Evolutionary conservation across 2,329 filamentous ascomycete species (phyloP).

Genomic region (Penicillium corylophilum): DNA sequence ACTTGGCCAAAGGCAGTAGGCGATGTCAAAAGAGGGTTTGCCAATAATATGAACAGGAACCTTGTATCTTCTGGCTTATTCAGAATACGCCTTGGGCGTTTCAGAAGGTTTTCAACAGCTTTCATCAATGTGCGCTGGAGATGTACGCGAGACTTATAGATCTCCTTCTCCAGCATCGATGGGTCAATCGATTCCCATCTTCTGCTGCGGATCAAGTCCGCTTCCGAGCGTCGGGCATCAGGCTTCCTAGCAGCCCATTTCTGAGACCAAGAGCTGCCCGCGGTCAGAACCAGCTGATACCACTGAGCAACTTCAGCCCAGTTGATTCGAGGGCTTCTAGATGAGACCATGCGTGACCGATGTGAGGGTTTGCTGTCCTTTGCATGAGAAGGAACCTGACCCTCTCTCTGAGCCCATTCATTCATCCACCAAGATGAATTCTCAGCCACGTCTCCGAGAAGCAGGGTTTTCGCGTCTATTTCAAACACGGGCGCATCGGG

Average conservation of each 20-base stretch:
- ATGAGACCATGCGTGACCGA: slow-evolving; percentile 47
- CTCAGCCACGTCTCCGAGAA: slow-evolving; percentile 73
- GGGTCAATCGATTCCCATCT: slow-evolving; percentile 45
- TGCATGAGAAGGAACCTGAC: slow-evolving; percentile 28
- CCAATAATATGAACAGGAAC: slow-evolving; percentile 74
- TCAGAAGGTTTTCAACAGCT: slow-evolving; percentile 74
- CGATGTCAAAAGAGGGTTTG: slow-evolving; percentile 72
- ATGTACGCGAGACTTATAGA: slow-evolving; percentile 66
- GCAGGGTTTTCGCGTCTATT: slow-evolving; percentile 71
- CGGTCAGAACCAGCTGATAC: slow-evolving; percentile 69
- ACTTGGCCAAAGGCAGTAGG: slow-evolving; percentile 25
- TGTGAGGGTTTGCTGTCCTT: slow-evolving; percentile 36
- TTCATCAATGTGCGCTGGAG: slow-evolving; percentile 70
- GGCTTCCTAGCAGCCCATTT: slow-evolving; percentile 57
- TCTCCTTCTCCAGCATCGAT: slow-evolving; percentile 51
- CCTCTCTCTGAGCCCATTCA: slow-evolving; percentile 45
- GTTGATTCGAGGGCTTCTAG: slow-evolving; percentile 68
- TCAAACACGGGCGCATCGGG: slow-evolving; percentile 54
- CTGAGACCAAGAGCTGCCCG: slow-evolving; percentile 65
- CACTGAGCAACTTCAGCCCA: slow-evolving; percentile 71
- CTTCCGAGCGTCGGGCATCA: slow-evolving; percentile 27
- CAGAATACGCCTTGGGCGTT: slow-evolving; percentile 71
- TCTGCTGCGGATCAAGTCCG: slow-evolving; percentile 21
- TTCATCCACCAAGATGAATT: slow-evolving; percentile 83
- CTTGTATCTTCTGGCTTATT: slow-evolving; percentile 68